Evolutionary conservation across 2,329 filamentous ascomycete genomes (phyloP), one percentile per base, ranked within the genome.

Genomic region (Rhexocercosporidium sp.): DNA sequence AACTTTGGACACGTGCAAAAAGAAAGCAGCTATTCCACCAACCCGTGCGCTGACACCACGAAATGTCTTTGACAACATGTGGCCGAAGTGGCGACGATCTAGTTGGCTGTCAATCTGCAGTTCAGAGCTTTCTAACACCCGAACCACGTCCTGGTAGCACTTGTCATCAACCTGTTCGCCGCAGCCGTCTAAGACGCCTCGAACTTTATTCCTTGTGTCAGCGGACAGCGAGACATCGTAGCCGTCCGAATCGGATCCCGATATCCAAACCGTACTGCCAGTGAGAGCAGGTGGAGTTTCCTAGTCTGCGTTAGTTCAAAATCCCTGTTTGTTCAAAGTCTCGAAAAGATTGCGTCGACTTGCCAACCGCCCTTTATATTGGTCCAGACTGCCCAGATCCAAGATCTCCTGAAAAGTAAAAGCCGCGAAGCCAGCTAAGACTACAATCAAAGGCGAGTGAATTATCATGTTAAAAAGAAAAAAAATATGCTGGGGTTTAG

Each of bases 51-150:
- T 20, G 14, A 49, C 46, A 5, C 25, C 14, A 9, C 46, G 46
- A 25, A 59, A 59, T 37, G 54, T 59, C 39, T 59, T 59, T 8
- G 54, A 37, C n/a, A 59, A 20, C 31, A 59, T 34, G 34, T 59
- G 54, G 20, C 54, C 54, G 18, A 59, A 39, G 31, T 59, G 34
- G 14, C 54, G 54, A 27, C 54, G 54, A 20, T 59, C 54, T 14
- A 59, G 34, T 25, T 44, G 54, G 11, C n/a, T 37, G 20, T 59
- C 54, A 8, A 59, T 34, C 11, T 59, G 54, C 34, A 44, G 11
- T 20, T 59, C 54, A 2, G 54, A 59, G 16, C 14, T 20, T 39
- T 59, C 18, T 7, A 59, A 31, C 20, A 39, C 54, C 16, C 41
- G 20, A 59, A 59, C n/a, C 1, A 59, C 54, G 34, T 59, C 54